A percentile compares a stretch with the other conserved stretches of the same genome.
Evolutionary conservation across 257 asterid species (phyloP).

Genomic region (Phtheirospermum japonicum): DNA sequence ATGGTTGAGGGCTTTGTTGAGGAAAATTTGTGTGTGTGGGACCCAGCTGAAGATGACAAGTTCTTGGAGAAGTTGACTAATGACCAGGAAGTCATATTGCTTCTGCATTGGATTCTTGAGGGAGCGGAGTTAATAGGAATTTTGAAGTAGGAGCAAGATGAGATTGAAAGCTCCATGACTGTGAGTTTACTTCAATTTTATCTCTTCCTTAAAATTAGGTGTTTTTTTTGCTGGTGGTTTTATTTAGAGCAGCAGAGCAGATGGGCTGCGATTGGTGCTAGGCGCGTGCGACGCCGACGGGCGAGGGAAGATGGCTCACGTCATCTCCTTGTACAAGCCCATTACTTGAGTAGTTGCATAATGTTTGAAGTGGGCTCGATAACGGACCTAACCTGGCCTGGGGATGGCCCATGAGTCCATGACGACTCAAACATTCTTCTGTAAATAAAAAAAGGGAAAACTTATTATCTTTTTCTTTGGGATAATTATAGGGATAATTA

Average conservation of each 20-base stretch:
- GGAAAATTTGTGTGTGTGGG: slow-evolving; percentile 23
- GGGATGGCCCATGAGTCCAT: too few relatives aligned
- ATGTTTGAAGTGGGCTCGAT: too few relatives aligned
- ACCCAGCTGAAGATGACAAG: slow-evolving; percentile 26
- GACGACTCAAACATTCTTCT: too few relatives aligned
- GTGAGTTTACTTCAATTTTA: neutral
- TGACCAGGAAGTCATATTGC: slow-evolving; percentile 25
- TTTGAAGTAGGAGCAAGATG: slow-evolving; percentile 39
- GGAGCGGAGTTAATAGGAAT: slow-evolving; percentile 26
- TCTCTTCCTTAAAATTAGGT: neutral
- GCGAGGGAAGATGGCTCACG: slow-evolving; percentile 8
- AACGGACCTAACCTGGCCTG: too few relatives aligned
- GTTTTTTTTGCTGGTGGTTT: neutral
- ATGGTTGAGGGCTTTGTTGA: slow-evolving; percentile 23
- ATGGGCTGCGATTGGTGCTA: neutral
- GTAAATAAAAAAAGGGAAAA: too few relatives aligned
- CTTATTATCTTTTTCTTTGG: too few relatives aligned
- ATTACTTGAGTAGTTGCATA: too few relatives aligned
- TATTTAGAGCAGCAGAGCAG: neutral
- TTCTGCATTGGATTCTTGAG: slow-evolving; percentile 9
- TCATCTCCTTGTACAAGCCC: slow-evolving; percentile 11
- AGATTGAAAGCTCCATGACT: slow-evolving; percentile 56
- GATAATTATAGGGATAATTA: too few relatives aligned
- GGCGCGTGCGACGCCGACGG: neutral
- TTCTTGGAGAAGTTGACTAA: slow-evolving; percentile 29